Percentiles rank a stretch among this genome's conserved stretches.
These are phyloP conservation scores for Candida ortonii DNA, from an alignment of 805 yeast species.

Conservation along the genomic window DNA sequence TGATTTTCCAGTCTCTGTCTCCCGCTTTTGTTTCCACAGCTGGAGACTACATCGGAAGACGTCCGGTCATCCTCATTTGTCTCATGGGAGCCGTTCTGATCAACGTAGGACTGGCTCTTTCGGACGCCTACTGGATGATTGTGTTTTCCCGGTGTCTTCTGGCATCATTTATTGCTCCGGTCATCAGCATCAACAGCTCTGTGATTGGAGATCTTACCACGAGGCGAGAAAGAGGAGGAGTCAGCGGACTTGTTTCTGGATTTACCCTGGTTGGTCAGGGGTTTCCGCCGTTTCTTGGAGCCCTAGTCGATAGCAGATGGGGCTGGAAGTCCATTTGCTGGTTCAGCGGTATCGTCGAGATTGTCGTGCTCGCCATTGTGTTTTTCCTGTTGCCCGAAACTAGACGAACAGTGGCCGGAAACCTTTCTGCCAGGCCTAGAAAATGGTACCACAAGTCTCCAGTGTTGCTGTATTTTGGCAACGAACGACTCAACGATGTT, in stretches of 20 bases:
- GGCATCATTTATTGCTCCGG: slow-evolving; percentile 74
- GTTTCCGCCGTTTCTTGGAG: slow-evolving; percentile 71
- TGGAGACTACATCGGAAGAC: slow-evolving; percentile 69
- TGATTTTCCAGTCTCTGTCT: slow-evolving; percentile 70
- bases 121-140: slow-evolving; percentile 57
- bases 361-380: slow-evolving; percentile 36
- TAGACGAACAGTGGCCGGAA: slow-evolving; percentile 66
- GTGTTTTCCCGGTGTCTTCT: slow-evolving; percentile 69
- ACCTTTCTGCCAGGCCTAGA: slow-evolving; percentile 61
- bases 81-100: slow-evolving; percentile 55
- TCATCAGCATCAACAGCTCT: slow-evolving; percentile 68
- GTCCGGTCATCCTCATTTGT: slow-evolving; percentile 62
- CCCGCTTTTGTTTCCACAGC: slow-evolving; percentile 69
- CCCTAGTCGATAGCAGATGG: slow-evolving; percentile 47
- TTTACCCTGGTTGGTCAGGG: slow-evolving; percentile 70
- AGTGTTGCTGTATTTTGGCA: slow-evolving; percentile 33
- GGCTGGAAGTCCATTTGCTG: slow-evolving; percentile 80
- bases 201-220: slow-evolving; percentile 72
- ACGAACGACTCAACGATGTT: slow-evolving; percentile 30
- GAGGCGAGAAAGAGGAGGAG: slow-evolving; percentile 64
- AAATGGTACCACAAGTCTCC: slow-evolving; percentile 44
- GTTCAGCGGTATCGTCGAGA: slow-evolving; percentile 68
- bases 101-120: slow-evolving; percentile 62
- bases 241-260: slow-evolving; percentile 64
- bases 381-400: slow-evolving; percentile 68